Conservation (phyloP, 805 yeast species). For the Lachancea cidri region DNA sequence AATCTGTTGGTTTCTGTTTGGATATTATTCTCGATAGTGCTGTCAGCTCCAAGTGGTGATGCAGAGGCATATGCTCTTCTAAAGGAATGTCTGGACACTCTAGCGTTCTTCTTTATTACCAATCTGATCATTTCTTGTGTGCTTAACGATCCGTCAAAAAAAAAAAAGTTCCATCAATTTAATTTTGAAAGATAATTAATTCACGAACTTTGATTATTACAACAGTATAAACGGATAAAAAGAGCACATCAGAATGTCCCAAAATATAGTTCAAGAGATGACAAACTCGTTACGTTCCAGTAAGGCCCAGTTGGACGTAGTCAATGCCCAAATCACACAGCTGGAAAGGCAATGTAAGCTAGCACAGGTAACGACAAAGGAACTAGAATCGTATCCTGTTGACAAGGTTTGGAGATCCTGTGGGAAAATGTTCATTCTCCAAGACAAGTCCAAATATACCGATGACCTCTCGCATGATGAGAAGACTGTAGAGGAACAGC, state of each 20-base stretch:
- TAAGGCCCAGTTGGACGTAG: slow-evolving; percentile 27
- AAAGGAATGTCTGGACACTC: neutral
- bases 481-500: slow-evolving; percentile 49
- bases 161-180: too few species aligned
- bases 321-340: slow-evolving; percentile 25
- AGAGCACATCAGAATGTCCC: slow-evolving; percentile 2
- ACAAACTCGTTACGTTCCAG: slow-evolving; percentile 24
- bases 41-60: slow-evolving; percentile 27
- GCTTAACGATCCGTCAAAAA: too few species aligned
- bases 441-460: slow-evolving; percentile 41
- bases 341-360: slow-evolving; percentile 38
- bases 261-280: slow-evolving; percentile 19
- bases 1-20: slow-evolving; percentile 62
- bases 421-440: slow-evolving; percentile 64
- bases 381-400: slow-evolving; percentile 45
- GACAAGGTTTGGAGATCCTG: slow-evolving; percentile 76
- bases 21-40: slow-evolving; percentile 46
- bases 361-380: slow-evolving; percentile 51
- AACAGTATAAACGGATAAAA: too few species aligned
- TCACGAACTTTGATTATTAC: too few species aligned
- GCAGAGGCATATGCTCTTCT: slow-evolving; percentile 10
- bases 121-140: neutral
- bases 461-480: slow-evolving; percentile 47
- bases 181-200: too few species aligned
- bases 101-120: neutral